Conservation (phyloP, 805 yeast species). For the Monosporozyma solicola region DNA sequence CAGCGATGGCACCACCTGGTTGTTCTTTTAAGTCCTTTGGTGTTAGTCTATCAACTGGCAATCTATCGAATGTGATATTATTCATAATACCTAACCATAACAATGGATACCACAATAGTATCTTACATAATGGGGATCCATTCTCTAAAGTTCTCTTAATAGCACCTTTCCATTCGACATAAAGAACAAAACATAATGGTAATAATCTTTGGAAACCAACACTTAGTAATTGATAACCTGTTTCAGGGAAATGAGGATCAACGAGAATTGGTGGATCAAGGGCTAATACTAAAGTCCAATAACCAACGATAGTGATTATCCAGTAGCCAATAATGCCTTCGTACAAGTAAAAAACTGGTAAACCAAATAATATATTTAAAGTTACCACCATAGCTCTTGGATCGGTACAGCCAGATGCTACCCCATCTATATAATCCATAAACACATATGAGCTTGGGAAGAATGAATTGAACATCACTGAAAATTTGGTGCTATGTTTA, state of each 20-base stretch:
- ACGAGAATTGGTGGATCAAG: slow-evolving; percentile 71
- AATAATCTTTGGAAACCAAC: slow-evolving; percentile 64
- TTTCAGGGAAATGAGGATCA: slow-evolving; percentile 43
- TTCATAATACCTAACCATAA: slow-evolving; percentile 82
- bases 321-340: slow-evolving; percentile 47
- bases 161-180: slow-evolving; percentile 57
- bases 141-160: slow-evolving; percentile 40
- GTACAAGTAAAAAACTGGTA: slow-evolving; percentile 48
- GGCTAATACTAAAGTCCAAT: slow-evolving; percentile 70
- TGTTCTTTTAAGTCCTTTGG: slow-evolving; percentile 59
- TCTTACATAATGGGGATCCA: slow-evolving; percentile 35
- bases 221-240: slow-evolving; percentile 54
- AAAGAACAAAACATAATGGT: slow-evolving; percentile 64
- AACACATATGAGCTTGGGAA: slow-evolving; percentile 71
- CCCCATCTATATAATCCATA: slow-evolving; percentile 31
- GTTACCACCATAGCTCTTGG: slow-evolving; percentile 50
- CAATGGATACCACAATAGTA: slow-evolving; percentile 57
- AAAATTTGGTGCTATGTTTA: slow-evolving; percentile 39
- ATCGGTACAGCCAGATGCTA: slow-evolving; percentile 53
- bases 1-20: slow-evolving; percentile 68
- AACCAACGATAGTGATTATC: slow-evolving; percentile 55
- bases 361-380: slow-evolving; percentile 53
- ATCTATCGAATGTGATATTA: slow-evolving; percentile 77
- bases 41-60: slow-evolving; percentile 82
- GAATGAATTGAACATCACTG: slow-evolving; percentile 53